Base-by-base conservation (phyloP, 805 yeast genomes). In the Schwanniomyces vanrijiae region DNA sequence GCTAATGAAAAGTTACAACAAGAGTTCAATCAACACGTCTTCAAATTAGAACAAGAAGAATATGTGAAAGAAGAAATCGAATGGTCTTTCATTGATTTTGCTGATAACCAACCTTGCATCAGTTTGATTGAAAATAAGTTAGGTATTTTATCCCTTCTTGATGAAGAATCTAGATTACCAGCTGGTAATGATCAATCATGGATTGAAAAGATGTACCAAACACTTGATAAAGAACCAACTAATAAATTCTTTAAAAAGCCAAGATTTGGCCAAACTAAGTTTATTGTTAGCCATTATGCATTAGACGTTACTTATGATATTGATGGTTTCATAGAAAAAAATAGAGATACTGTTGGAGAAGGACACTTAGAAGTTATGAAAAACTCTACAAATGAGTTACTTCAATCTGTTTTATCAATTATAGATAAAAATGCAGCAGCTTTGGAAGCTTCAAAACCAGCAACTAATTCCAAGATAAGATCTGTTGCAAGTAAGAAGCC, bases 1-100 rank as follows among this genome's bases (percentile, higher is more conserved):
- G 97, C 97, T 39, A 91, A 91, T 69, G 99, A 92, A 73, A 92
- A 92, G 69, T 78, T 92, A 58, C 98, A 92, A 69, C 98, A 92
- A 69, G 97, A 92, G 66, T 92, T 92, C 69, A 92, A 91, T 60
- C 97, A 90, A 73, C 97, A 92, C 61, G 97, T 92, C 45, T 92
- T 92, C 80, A 92, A 92, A 64, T 78, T 94, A 51, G 99, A 92
- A 65, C 98, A 94, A 74, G 96, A 91, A 61, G 97, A 94, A 64
- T 92, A 92, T 64, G 79, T 90, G 45, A 82, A 81, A 49, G 98
- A 92, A 71, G 87, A 91, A 61, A 91, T 92, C 54, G 94, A 91
- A 65, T 92, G 98, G 97, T 86, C 92, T 8, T 92, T 92, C 60
- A 92, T 92, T 59, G 97, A 92, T 59, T 92, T 91, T 61, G 83